Evolutionary conservation across 345 rosid genomes (phyloP), one percentile per base, ranked within the genome.

Genomic region (Eucalyptus grandis): DNA sequence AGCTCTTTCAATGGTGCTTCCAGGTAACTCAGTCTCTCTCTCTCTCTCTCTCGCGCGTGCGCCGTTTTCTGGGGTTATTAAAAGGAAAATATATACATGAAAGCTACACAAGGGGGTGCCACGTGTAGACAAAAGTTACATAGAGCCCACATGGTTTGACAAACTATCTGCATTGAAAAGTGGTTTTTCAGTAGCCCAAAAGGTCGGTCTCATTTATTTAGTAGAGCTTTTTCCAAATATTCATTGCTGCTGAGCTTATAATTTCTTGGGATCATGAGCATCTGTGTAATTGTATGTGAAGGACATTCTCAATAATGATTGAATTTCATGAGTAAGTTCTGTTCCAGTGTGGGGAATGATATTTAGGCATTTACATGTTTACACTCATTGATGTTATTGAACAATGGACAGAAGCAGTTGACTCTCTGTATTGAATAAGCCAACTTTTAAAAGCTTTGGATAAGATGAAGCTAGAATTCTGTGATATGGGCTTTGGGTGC

Each of bases 1-100:
- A 91, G 96, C 96, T 86, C 93, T 97, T 47, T 88, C 90, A 43
- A 95, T 94, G 95, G 97, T 96, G 89, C 97, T 97, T 94, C 99
- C 99, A 94, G 99, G 99, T 97, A 90, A 89, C 88, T 54, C 80
- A 46, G 13, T 60, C 65, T 46, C 58, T 88, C 14, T 58, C 14
- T 14, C 19, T 51, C 21, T 53, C 56, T 26, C 53, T 46, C 77
- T 69, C 19, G 16, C 60, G 4, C 62, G 17, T 11, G 9, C 62
- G 21, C 2, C 13, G 12, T 21, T 77, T 22, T 40, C 12, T 37
- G 43, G 14, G 83, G 47, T 37, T 19, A 40, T 37, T 37, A 37
- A 40, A 21, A 37, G 83, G 47, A 77, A 34, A 21, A 11, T 77
- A 19, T 77, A 11, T 77, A 77, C 30, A 40, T 2, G 30, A 11